phyloP scores from a whole-genome alignment of 148 eudicot genomes.

The Nyssa sinensis region DNA sequence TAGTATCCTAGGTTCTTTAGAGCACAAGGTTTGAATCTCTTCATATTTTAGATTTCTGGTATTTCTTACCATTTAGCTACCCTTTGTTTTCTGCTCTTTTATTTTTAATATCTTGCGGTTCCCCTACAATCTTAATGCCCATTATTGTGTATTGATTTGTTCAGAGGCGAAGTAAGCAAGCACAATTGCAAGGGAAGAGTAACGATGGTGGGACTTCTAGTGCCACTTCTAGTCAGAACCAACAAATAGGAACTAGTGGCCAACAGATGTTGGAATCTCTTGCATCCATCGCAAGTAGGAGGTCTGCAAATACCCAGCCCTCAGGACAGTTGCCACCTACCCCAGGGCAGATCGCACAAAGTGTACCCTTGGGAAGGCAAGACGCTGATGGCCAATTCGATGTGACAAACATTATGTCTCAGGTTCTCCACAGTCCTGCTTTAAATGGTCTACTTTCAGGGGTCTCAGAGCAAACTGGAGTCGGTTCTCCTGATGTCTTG shows the following conservation, averaged over 20 bases:
- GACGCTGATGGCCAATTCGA: conserved; percentile 46
- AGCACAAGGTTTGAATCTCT: too few relatives aligned
- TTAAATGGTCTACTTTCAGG: conserved; percentile 70
- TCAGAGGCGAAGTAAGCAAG: conserved; percentile 54
- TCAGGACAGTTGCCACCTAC: conserved; percentile 29
- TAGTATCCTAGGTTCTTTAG: too few relatives aligned
- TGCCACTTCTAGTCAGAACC: conserved; percentile 34
- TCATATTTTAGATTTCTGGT: too few relatives aligned
- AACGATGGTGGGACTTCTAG: conserved; percentile 40
- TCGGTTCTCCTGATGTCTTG: conserved; percentile 78
- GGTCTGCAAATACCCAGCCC: conserved; percentile 21
- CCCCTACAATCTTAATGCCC: background rate
- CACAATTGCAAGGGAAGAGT: conserved; percentile 33
- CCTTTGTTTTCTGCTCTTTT: background rate
- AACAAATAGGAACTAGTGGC: conserved; percentile 38
- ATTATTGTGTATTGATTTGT: conserved; percentile 13
- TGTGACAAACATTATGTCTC: conserved; percentile 63
- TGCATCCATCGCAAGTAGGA: conserved; percentile 44
- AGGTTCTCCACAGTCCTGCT: conserved; percentile 74
- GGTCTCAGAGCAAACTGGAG: conserved; percentile 79
- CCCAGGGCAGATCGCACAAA: conserved; percentile 22
- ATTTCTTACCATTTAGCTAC: background rate
- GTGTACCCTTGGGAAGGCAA: conserved; percentile 27
- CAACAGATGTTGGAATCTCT: conserved; percentile 72
- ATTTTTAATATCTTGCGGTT: background rate